Conservation (phyloP, 2,329 filamentous ascomycete species). For the Exutisphaerella laricina region DNA sequence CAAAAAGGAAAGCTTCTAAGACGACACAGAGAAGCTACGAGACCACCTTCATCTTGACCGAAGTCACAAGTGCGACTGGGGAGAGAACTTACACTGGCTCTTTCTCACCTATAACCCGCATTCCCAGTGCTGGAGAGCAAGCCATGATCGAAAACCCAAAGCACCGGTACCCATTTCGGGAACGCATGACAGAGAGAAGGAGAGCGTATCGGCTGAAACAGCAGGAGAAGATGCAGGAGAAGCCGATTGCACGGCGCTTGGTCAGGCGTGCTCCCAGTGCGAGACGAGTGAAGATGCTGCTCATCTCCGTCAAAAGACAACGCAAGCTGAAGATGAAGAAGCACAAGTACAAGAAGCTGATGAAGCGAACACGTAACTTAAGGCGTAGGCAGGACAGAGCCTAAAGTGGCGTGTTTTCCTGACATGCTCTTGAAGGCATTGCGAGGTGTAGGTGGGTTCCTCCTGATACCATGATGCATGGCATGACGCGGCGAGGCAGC, state of each 20-base stretch:
- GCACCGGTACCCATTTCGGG: conserved; percentile 53
- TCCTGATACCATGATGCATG: not conserved
- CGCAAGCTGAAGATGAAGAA: conserved; percentile 99
- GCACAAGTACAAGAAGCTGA: conserved; percentile 99
- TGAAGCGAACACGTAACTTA: conserved; percentile 83
- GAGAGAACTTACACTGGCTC: conserved; percentile 49
- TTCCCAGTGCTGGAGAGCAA: conserved; percentile 30
- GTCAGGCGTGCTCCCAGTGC: conserved; percentile 19
- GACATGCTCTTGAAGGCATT: too few species aligned
- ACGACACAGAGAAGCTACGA: conserved; percentile 35
- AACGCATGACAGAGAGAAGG: conserved; percentile 63
- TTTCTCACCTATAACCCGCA: conserved; percentile 45
- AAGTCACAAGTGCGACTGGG: conserved; percentile 48
- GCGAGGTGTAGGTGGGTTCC: too few species aligned
- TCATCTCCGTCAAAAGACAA: conserved; percentile 88
- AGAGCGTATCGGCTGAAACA: conserved; percentile 42
- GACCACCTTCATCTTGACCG: conserved; percentile 48
- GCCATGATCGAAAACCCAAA: conserved; percentile 28
- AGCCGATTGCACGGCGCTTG: conserved; percentile 4
- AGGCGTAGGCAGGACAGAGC: conserved; percentile 66
- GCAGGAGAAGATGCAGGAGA: conserved; percentile 15
- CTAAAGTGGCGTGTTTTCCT: too few species aligned
- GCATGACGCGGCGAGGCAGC: too few species aligned
- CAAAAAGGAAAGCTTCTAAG: conserved; percentile 18
- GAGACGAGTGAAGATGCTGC: conserved; percentile 53